These are phyloP conservation scores for Aspergillus melleus DNA, from an alignment of 2,329 filamentous ascomycete genomes.

Conservation along the genomic window DNA sequence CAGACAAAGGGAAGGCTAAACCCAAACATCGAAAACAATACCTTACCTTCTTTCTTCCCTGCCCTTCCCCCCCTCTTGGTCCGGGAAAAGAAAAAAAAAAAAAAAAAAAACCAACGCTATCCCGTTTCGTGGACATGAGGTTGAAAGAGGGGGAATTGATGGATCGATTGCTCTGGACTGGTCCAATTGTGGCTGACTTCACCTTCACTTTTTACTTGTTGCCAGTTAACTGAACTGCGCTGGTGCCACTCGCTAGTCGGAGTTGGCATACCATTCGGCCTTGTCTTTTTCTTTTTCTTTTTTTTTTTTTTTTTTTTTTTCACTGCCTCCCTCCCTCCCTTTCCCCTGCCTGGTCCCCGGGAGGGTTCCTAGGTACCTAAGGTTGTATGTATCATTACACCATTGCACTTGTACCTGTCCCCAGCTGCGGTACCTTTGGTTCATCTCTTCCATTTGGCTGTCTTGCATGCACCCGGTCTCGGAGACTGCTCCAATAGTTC, in stretches of 20 bases:
- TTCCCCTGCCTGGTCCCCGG: background rate
- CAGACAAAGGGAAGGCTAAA: constrained; percentile 36
- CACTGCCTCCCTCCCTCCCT: background rate
- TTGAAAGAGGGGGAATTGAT: background rate
- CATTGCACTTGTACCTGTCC: background rate
- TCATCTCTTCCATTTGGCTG: background rate
- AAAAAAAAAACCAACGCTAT: background rate
- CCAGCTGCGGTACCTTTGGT: background rate
- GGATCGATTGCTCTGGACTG: constrained; percentile 8
- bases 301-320: background rate
- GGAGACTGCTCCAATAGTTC: background rate
- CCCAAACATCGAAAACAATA: constrained; percentile 16
- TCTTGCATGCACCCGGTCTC: background rate
- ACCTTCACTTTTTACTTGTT: background rate
- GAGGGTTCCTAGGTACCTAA: background rate
- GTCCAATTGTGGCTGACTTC: constrained; percentile 9
- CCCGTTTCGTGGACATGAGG: background rate
- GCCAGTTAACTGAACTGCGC: background rate
- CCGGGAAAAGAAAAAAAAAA: too few relatives aligned
- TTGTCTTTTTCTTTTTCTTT: background rate
- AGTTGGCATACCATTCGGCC: background rate
- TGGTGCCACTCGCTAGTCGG: background rate
- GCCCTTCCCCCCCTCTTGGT: background rate
- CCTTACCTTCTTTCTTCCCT: constrained; percentile 3
- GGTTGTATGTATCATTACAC: background rate